These are phyloP conservation scores for Bruguiera hainesii DNA, from an alignment of 441 rosid species.

Conservation along the genomic window DNA sequence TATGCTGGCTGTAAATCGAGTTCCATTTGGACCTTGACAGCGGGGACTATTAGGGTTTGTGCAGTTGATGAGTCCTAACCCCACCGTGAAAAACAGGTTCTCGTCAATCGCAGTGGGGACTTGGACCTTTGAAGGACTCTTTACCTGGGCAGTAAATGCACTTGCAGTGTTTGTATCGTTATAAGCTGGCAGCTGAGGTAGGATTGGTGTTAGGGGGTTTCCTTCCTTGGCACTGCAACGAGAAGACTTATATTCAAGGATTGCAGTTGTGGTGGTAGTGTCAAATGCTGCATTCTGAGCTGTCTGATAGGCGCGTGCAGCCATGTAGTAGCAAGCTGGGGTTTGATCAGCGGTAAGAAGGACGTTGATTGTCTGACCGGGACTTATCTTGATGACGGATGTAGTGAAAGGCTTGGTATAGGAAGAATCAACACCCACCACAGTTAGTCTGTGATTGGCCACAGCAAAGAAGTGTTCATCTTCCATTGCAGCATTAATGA, in stretches of 20 bases:
- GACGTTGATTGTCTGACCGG: conserved; percentile 91
- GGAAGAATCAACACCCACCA: conserved; percentile 72
- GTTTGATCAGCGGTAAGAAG: conserved; percentile 60
- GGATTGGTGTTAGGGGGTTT: conserved; percentile 33
- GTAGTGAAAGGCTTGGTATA: conserved; percentile 75
- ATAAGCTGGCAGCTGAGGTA: conserved; percentile 65
- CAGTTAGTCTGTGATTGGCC: conserved; percentile 71
- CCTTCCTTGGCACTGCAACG: conserved; percentile 34
- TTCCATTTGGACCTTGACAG: conserved; percentile 86
- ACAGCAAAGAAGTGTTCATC: conserved; percentile 71
- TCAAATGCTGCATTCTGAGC: conserved; percentile 75
- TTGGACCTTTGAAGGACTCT: conserved; percentile 47
- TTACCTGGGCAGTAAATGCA: conserved; percentile 47
- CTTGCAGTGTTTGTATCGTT: conserved; percentile 71
- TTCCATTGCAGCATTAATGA: conserved; percentile 77
- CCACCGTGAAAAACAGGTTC: conserved; percentile 60
- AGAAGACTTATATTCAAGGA: conserved; percentile 62
- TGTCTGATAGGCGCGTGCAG: conserved; percentile 66
- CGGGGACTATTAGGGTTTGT: conserved; percentile 49
- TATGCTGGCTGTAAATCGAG: conserved; percentile 75
- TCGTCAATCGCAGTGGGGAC: conserved; percentile 73
- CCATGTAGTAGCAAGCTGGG: conserved; percentile 73
- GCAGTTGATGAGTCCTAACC: conserved; percentile 77
- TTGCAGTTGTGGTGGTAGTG: conserved; percentile 88
- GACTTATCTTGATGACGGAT: conserved; percentile 63